These are phyloP conservation scores for Porcisia hertigi DNA, from an alignment of 208 protist species.

Conservation along the genomic window DNA sequence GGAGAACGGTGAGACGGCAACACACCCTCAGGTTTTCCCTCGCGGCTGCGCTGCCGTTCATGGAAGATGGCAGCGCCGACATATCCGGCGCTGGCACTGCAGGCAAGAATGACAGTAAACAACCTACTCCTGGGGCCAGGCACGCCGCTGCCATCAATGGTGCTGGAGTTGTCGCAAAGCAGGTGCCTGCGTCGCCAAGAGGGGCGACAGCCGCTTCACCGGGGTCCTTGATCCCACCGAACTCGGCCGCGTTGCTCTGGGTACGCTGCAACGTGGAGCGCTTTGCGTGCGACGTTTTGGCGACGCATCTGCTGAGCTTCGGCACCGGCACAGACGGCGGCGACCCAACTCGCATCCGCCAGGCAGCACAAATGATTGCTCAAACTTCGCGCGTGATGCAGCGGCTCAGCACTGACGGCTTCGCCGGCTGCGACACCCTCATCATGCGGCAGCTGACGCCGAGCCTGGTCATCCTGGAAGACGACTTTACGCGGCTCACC, in stretches of 20 bases:
- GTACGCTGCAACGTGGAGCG: constrained; percentile 68
- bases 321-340: constrained; percentile 75
- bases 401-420: constrained; percentile 50
- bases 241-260: constrained; percentile 77
- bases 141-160: not conserved
- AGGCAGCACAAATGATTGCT: constrained; percentile 60
- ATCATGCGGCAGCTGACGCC: constrained; percentile 69
- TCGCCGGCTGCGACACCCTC: constrained; percentile 71
- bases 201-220: not conserved
- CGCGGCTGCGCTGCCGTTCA: constrained; percentile 16
- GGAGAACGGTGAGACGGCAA: constrained; percentile 61
- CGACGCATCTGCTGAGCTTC: constrained; percentile 74
- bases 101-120: not conserved
- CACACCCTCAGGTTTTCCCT: constrained; percentile 57
- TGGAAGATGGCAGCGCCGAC: constrained; percentile 10
- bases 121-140: not conserved
- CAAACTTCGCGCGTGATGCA: constrained; percentile 67
- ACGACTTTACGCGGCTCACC: constrained; percentile 65
- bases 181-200: not conserved
- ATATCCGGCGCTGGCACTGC: not conserved
- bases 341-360: constrained; percentile 75
- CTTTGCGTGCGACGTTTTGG: constrained; percentile 71
- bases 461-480: constrained; percentile 69
- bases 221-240: constrained; percentile 51
- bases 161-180: not conserved